These are phyloP conservation scores for Crithidia thermophila DNA, from an alignment of 208 protist genomes.

Conservation along the genomic window DNA sequence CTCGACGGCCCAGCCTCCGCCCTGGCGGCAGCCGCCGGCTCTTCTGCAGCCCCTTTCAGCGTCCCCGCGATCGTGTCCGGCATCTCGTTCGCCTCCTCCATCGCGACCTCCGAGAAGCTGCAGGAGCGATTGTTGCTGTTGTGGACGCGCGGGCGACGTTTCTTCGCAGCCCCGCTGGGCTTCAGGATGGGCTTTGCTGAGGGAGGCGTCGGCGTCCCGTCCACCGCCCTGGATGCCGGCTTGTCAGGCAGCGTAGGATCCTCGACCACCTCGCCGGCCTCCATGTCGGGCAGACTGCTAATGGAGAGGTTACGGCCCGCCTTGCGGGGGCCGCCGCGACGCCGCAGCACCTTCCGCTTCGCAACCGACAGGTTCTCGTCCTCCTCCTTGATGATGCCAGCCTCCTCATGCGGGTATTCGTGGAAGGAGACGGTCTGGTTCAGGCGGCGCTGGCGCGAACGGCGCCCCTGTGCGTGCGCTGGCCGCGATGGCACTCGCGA, in stretches of 20 bases:
- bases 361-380: neutral
- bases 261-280: conserved; percentile 27
- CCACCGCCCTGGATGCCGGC: neutral
- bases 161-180: conserved; percentile 18
- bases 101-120: conserved; percentile 48
- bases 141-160: conserved; percentile 22
- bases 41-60: conserved; percentile 7
- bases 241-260: conserved; percentile 17
- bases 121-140: conserved; percentile 49
- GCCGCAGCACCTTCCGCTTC: conserved; percentile 15
- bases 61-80: conserved; percentile 12
- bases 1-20: neutral
- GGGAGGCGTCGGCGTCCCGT: neutral
- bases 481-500: conserved; percentile 16
- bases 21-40: neutral
- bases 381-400: conserved; percentile 24
- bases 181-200: neutral
- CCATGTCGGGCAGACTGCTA: conserved; percentile 27
- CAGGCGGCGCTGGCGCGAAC: conserved; percentile 12
- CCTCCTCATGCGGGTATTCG: conserved; percentile 24
- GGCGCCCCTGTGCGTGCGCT: conserved; percentile 14
- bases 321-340: conserved; percentile 15
- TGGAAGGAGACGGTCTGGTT: conserved; percentile 33
- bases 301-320: conserved; percentile 26
- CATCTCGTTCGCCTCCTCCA: conserved; percentile 35